These are phyloP conservation scores for Talaromyces borbonicus DNA, from an alignment of 495 filamentous ascomycete species.

Conservation along the genomic window DNA sequence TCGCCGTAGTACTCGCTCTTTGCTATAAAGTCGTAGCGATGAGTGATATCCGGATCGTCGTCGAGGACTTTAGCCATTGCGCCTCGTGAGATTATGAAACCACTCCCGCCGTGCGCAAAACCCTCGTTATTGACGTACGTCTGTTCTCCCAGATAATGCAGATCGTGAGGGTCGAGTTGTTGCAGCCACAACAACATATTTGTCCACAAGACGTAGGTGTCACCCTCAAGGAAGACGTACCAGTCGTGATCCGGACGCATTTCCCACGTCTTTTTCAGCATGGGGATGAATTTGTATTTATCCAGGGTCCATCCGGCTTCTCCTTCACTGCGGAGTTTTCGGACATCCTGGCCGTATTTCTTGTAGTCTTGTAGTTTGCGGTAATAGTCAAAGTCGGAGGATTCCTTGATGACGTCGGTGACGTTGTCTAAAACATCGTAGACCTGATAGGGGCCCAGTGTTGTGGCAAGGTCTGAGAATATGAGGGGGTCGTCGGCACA, in stretches of 20 bases:
- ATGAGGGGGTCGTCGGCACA: slow-evolving; percentile 44
- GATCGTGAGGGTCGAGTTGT: slow-evolving; percentile 33
- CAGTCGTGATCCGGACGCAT: slow-evolving; percentile 42
- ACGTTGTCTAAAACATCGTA: slow-evolving; percentile 42
- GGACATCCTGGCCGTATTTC: slow-evolving; percentile 25
- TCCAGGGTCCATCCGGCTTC: slow-evolving; percentile 44
- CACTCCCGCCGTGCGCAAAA: slow-evolving; percentile 45
- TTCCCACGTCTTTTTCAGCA: slow-evolving; percentile 43
- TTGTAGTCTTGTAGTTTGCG: slow-evolving; percentile 34
- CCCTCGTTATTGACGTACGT: slow-evolving; percentile 31
- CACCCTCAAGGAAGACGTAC: slow-evolving; percentile 53
- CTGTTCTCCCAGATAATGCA: slow-evolving; percentile 40
- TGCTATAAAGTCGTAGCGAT: slow-evolving; percentile 22
- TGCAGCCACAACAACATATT: slow-evolving; percentile 44
- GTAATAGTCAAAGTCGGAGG: slow-evolving; percentile 47
- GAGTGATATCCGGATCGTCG: slow-evolving; percentile 17
- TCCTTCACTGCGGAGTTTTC: slow-evolving; percentile 10
- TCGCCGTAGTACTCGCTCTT: slow-evolving; percentile 36
- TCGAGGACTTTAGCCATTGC: slow-evolving; percentile 19
- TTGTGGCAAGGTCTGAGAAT: slow-evolving; percentile 48
- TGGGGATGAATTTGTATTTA: slow-evolving; percentile 54
- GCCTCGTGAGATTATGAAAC: slow-evolving; percentile 38
- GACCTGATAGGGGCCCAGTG: slow-evolving; percentile 36
- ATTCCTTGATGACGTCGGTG: slow-evolving; percentile 21
- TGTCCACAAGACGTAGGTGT: slow-evolving; percentile 50